Evolutionary conservation across 495 filamentous ascomycete genomes (phyloP).

Genomic region (Penicillium soppii): DNA sequence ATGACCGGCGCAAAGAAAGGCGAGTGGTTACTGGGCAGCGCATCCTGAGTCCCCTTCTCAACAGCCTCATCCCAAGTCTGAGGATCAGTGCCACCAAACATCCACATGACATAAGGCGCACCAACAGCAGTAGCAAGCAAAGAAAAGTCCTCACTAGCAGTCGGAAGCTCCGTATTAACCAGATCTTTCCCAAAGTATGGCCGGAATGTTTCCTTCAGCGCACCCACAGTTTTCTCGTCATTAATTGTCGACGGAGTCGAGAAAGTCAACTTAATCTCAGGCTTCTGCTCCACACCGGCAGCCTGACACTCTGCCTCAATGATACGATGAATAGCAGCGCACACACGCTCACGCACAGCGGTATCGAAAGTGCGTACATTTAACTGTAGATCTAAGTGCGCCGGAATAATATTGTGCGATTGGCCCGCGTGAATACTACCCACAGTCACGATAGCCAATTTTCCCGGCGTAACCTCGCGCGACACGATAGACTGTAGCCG

Average conservation of each 20-base stretch:
- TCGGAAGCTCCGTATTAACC: slow-evolving; percentile 22
- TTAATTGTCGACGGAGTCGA: slow-evolving; percentile 54
- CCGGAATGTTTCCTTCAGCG: slow-evolving; percentile 39
- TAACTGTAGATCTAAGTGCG: slow-evolving; percentile 46
- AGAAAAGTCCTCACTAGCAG: slow-evolving; percentile 57
- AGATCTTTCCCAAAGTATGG: slow-evolving; percentile 40
- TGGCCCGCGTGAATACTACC: slow-evolving; percentile 51
- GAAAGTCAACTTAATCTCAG: slow-evolving; percentile 33
- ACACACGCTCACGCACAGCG: slow-evolving; percentile 39
- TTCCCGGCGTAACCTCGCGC: slow-evolving; percentile 50
- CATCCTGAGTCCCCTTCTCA: slow-evolving; percentile 35
- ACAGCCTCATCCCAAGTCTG: slow-evolving; percentile 48
- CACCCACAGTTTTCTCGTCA: slow-evolving; percentile 40
- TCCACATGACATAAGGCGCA: slow-evolving; percentile 55
- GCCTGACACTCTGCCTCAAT: slow-evolving; percentile 55
- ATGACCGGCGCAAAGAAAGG: slow-evolving; percentile 60
- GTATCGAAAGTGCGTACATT: slow-evolving; percentile 46
- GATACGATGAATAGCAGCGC: slow-evolving; percentile 49
- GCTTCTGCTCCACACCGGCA: slow-evolving; percentile 35
- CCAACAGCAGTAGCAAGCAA: slow-evolving; percentile 51
- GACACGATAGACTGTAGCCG: slow-evolving; percentile 56
- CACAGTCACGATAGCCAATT: slow-evolving; percentile 55
- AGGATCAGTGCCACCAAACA: slow-evolving; percentile 52
- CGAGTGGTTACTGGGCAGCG: slow-evolving; percentile 58
- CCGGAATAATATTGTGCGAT: slow-evolving; percentile 54